Evolutionary conservation across 2,329 filamentous ascomycete species (phyloP).

Genomic region (Meredithiella fracta): DNA sequence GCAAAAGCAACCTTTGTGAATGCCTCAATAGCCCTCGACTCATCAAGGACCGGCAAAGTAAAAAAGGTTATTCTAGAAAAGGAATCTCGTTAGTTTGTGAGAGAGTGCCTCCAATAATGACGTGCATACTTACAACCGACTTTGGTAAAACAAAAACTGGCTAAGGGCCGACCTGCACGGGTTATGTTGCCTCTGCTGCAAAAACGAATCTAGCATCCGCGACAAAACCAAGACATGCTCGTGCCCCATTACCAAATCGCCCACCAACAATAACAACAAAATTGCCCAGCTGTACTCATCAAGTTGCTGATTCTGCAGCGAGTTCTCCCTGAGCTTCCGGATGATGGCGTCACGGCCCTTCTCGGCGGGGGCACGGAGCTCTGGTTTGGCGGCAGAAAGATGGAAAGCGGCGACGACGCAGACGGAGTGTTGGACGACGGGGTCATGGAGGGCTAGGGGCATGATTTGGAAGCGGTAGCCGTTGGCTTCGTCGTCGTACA

Average conservation of each 20-base stretch:
- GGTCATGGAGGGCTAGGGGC: slow-evolving; percentile 4
- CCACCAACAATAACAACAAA: slow-evolving; percentile 1
- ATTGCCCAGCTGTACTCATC: slow-evolving; percentile 7
- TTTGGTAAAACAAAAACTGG: slow-evolving; percentile 7
- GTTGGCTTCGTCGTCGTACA: slow-evolving; percentile 8
- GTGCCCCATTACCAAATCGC: slow-evolving; percentile 3
- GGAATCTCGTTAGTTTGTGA: neutral
- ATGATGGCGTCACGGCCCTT: slow-evolving; percentile 5
- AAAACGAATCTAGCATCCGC: slow-evolving; percentile 5
- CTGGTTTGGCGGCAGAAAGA: neutral
- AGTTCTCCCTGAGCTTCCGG: neutral
- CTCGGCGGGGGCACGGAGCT: slow-evolving; percentile 3
- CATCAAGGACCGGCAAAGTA: slow-evolving; percentile 2
- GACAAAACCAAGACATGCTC: slow-evolving; percentile 6
- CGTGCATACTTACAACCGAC: slow-evolving; percentile 1
- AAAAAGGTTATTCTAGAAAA: slow-evolving; percentile 4
- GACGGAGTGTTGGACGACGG: neutral
- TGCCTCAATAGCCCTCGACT: neutral
- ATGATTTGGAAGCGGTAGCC: slow-evolving; percentile 5
- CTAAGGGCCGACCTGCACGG: neutral
- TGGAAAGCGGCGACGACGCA: slow-evolving; percentile 6
- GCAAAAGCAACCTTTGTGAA: slow-evolving; percentile 8
- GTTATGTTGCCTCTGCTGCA: neutral
- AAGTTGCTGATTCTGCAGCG: neutral
- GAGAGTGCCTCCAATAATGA: neutral